Conservation (phyloP, 306 rosid genomes). For the Potentilla sterilis region DNA sequence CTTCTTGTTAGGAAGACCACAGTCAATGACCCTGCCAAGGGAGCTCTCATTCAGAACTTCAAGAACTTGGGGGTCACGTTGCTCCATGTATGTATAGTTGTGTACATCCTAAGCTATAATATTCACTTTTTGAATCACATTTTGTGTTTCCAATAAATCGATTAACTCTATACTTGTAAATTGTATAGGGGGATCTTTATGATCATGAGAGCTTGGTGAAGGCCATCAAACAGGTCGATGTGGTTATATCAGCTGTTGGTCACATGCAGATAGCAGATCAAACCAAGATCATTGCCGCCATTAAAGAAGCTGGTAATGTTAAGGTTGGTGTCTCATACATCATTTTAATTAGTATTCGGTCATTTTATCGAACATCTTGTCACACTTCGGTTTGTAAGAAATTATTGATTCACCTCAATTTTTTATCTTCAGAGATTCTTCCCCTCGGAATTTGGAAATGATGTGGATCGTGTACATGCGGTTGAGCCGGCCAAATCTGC, state of each 20-base stretch:
- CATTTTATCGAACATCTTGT: neutral
- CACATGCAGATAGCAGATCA: conserved; percentile 59
- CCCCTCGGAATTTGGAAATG: conserved; percentile 87
- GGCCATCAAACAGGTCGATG: conserved; percentile 76
- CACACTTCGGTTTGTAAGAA: neutral
- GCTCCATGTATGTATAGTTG: conserved; percentile 37
- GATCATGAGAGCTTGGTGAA: conserved; percentile 73
- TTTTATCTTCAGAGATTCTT: conserved; percentile 60
- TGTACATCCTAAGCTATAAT: neutral
- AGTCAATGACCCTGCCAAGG: conserved; percentile 57
- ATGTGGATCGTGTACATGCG: conserved; percentile 71
- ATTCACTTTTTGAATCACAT: neutral
- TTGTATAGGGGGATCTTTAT: conserved; percentile 64
- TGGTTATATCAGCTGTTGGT: conserved; percentile 81
- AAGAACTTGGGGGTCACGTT: conserved; percentile 56
- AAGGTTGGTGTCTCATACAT: conserved; percentile 44
- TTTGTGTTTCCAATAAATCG: neutral
- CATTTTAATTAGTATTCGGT: neutral
- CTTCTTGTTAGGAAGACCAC: conserved; percentile 70
- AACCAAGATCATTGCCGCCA: conserved; percentile 78
- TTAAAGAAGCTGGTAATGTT: conserved; percentile 77
- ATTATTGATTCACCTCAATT: neutral
- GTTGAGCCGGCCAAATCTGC: conserved; percentile 92
- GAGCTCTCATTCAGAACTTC: conserved; percentile 47
- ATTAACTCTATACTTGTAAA: neutral